These are phyloP conservation scores for Penicillium roqueforti DNA, from an alignment of 495 filamentous ascomycete genomes.

Conservation along the genomic window DNA sequence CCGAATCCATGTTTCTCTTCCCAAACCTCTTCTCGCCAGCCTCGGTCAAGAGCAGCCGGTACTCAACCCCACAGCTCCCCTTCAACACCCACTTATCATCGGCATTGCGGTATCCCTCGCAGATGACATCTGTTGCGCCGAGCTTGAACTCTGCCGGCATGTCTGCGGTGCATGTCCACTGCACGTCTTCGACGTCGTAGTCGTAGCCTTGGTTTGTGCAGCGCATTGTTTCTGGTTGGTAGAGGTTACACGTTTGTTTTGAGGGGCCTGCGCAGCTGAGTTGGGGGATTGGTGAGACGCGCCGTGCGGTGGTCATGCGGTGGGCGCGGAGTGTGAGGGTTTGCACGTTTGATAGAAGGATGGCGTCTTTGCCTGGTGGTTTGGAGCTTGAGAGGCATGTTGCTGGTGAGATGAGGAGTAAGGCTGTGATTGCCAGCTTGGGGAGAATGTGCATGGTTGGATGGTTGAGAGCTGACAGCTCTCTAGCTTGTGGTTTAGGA, in stretches of 20 bases:
- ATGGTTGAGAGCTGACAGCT: neutral
- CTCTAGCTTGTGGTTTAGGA: neutral
- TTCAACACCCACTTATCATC: slow-evolving; percentile 82
- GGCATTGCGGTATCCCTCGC: slow-evolving; percentile 75
- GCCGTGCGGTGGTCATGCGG: slow-evolving; percentile 65
- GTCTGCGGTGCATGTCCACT: slow-evolving; percentile 83
- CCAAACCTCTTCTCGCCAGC: slow-evolving; percentile 71
- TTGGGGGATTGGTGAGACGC: slow-evolving; percentile 73
- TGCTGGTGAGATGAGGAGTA: slow-evolving; percentile 33
- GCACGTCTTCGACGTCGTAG: slow-evolving; percentile 66
- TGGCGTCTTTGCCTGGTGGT: slow-evolving; percentile 51
- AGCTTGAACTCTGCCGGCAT: slow-evolving; percentile 84
- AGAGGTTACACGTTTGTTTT: slow-evolving; percentile 52
- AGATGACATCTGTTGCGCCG: slow-evolving; percentile 84
- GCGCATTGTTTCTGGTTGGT: slow-evolving; percentile 75
- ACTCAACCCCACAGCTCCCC: slow-evolving; percentile 92
- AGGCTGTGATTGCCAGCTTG: slow-evolving; percentile 2
- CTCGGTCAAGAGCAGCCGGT: slow-evolving; percentile 75
- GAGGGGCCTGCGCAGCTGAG: slow-evolving; percentile 74
- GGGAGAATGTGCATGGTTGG: slow-evolving; percentile 6
- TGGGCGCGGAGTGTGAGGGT: slow-evolving; percentile 68
- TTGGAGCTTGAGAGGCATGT: slow-evolving; percentile 19
- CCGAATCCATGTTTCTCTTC: slow-evolving; percentile 4
- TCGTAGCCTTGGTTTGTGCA: slow-evolving; percentile 77
- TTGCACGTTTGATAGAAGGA: slow-evolving; percentile 74